Conservation (phyloP, 2,329 filamentous ascomycete genomes). For the Gremmenia infestans region DNA sequence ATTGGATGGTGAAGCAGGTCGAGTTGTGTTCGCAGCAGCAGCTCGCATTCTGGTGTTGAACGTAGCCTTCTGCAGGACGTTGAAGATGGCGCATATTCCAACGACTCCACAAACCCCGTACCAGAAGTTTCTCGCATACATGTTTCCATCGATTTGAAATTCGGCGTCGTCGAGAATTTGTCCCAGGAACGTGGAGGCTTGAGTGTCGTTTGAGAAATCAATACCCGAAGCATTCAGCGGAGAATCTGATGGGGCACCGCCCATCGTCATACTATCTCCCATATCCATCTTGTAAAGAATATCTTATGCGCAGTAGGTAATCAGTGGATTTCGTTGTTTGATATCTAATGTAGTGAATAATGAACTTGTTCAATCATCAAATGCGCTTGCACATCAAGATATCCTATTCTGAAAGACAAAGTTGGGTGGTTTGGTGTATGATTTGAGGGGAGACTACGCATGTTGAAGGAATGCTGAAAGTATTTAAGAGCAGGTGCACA, state of each 20-base stretch:
- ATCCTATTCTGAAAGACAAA: too few species aligned
- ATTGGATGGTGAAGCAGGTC: slow-evolving; percentile 31
- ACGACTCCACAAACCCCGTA: slow-evolving; percentile 35
- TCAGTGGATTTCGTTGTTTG: neutral
- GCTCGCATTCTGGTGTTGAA: slow-evolving; percentile 31
- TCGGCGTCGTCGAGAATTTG: slow-evolving; percentile 34
- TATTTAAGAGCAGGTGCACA: too few species aligned
- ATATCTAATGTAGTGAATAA: neutral
- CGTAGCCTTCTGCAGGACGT: slow-evolving; percentile 24
- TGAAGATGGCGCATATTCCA: slow-evolving; percentile 29
- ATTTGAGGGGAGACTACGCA: too few species aligned
- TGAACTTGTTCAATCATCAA: neutral
- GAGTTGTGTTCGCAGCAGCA: slow-evolving; percentile 29
- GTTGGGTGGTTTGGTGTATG: too few species aligned
- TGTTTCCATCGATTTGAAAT: slow-evolving; percentile 33
- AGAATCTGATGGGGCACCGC: slow-evolving; percentile 17
- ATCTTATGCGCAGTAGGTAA: neutral
- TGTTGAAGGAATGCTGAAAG: too few species aligned
- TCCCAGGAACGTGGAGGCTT: slow-evolving; percentile 33
- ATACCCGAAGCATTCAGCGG: slow-evolving; percentile 32
- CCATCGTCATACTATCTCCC: slow-evolving; percentile 18
- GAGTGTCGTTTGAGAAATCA: slow-evolving; percentile 34
- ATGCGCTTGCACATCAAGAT: too few species aligned
- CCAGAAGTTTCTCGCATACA: slow-evolving; percentile 36
- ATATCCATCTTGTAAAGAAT: slow-evolving; percentile 13